These are phyloP conservation scores for Trichoderma citrinoviride DNA, from an alignment of 2,329 filamentous ascomycete genomes.

Conservation along the genomic window DNA sequence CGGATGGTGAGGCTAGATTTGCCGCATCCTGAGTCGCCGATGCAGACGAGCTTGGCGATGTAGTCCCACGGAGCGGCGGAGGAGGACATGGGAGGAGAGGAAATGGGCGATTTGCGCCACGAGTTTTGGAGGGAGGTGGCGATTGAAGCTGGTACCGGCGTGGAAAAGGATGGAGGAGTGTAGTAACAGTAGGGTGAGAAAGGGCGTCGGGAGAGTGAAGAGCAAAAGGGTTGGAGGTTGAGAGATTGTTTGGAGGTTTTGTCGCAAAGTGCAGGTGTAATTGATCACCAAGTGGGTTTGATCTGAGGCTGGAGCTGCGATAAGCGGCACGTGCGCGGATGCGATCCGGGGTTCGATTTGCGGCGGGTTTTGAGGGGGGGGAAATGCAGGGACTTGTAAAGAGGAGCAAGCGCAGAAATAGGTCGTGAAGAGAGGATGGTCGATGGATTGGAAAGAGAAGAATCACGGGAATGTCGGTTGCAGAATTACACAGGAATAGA, in stretches of 20 bases:
- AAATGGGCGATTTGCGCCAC: not conserved
- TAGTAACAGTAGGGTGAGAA: not conserved
- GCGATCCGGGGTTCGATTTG: not conserved
- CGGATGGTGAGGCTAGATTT: slow-evolving; percentile 94
- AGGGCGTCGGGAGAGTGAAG: not conserved
- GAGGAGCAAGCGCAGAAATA: not conserved
- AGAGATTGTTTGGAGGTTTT: not conserved
- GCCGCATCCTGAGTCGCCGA: slow-evolving; percentile 93
- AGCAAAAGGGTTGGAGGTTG: not conserved
- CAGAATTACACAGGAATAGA: not conserved
- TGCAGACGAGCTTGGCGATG: slow-evolving; percentile 97
- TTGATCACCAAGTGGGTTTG: slow-evolving; percentile 12
- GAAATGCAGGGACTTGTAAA: not conserved
- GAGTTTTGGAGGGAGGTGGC: not conserved
- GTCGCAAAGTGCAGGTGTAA: slow-evolving; percentile 1
- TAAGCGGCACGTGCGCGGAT: slow-evolving; percentile 8
- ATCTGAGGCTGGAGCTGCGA: slow-evolving; percentile 10
- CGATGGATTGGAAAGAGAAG: not conserved
- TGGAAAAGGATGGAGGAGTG: not conserved
- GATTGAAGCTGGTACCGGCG: not conserved
- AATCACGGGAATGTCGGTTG: not conserved
- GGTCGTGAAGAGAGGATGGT: not conserved
- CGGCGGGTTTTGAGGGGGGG: not conserved
- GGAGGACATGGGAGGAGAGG: slow-evolving; percentile 47
- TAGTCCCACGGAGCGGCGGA: slow-evolving; percentile 82